phyloP scores from a whole-genome alignment of 805 yeast genomes.

The Nakazawaea populi region DNA sequence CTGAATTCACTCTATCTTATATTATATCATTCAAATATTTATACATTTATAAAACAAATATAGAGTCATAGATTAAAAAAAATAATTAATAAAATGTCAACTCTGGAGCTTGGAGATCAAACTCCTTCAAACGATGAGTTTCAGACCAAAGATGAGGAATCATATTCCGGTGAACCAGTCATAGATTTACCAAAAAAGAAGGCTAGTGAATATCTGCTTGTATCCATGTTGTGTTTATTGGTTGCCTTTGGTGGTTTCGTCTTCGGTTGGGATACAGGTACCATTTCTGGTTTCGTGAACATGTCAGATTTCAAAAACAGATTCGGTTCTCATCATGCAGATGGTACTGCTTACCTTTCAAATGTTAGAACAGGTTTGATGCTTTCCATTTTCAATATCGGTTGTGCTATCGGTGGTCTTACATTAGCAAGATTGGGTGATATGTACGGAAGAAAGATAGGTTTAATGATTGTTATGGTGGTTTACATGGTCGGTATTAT shows the following conservation, averaged over 20 bases:
- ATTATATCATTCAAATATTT: background rate
- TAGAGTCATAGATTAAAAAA: background rate
- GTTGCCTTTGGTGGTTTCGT: conserved; percentile 76
- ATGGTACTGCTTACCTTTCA: conserved; percentile 39
- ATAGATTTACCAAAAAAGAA: conserved; percentile 19
- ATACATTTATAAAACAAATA: background rate
- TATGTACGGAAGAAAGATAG: conserved; percentile 51
- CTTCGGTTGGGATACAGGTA: conserved; percentile 77
- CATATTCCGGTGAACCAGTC: background rate
- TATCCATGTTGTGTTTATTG: conserved; percentile 36
- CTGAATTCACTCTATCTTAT: background rate
- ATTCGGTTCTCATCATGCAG: conserved; percentile 40
- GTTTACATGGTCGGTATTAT: conserved; percentile 57
- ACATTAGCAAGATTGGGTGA: conserved; percentile 54
- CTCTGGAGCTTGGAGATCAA: conserved; percentile 4
- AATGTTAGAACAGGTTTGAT: conserved; percentile 54
- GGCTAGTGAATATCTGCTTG: conserved; percentile 18
- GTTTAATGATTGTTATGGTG: conserved; percentile 45
- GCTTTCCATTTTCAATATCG: conserved; percentile 65
- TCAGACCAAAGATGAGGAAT: conserved; percentile 2
- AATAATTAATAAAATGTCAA: conserved; percentile 2
- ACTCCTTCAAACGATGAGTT: conserved; percentile 8
- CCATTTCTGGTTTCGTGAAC: conserved; percentile 65
- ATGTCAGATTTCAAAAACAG: conserved; percentile 49
- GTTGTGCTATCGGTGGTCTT: conserved; percentile 71